Evolutionary conservation across 176 grass and related monocot species (phyloP).

Genomic region (Pontederia crassipes): DNA sequence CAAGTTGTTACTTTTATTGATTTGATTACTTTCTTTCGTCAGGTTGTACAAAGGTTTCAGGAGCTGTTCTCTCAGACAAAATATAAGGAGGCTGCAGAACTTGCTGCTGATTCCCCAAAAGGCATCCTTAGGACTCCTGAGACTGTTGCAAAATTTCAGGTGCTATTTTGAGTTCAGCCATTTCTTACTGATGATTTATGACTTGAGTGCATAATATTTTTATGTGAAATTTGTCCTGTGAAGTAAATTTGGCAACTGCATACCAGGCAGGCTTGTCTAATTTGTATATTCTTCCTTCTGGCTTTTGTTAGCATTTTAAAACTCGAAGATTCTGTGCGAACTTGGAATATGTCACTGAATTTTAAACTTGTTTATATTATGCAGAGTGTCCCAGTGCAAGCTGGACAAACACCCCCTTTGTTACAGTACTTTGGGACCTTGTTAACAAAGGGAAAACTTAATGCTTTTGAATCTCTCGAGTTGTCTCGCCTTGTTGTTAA

Average conservation of each 20-base stretch:
- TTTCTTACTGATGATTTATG: background rate
- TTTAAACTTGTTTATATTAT: background rate
- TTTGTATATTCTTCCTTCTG: background rate
- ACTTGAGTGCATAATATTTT: background rate
- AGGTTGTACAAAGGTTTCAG: conserved; percentile 97
- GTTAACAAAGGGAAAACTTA: conserved; percentile 30
- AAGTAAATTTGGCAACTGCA: background rate
- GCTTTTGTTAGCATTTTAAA: background rate
- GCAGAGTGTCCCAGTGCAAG: background rate
- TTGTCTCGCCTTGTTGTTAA: background rate
- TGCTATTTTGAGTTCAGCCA: background rate
- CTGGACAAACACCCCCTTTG: conserved; percentile 12
- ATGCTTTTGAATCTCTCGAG: conserved; percentile 8
- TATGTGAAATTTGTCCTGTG: background rate
- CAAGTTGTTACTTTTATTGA: background rate
- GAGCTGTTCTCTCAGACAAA: conserved; percentile 84
- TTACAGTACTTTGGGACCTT: background rate
- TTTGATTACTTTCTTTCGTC: conserved; percentile 9
- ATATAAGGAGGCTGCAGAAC: conserved; percentile 96
- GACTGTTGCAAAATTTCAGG: conserved; percentile 91
- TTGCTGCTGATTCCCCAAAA: conserved; percentile 90
- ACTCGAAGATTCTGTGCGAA: too few relatives aligned
- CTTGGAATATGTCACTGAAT: too few relatives aligned
- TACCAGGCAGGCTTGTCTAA: too few relatives aligned
- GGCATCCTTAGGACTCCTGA: conserved; percentile 71